Base-by-base conservation (phyloP, 352 stramenopile species). In the Saprolegnia parasitica region DNA sequence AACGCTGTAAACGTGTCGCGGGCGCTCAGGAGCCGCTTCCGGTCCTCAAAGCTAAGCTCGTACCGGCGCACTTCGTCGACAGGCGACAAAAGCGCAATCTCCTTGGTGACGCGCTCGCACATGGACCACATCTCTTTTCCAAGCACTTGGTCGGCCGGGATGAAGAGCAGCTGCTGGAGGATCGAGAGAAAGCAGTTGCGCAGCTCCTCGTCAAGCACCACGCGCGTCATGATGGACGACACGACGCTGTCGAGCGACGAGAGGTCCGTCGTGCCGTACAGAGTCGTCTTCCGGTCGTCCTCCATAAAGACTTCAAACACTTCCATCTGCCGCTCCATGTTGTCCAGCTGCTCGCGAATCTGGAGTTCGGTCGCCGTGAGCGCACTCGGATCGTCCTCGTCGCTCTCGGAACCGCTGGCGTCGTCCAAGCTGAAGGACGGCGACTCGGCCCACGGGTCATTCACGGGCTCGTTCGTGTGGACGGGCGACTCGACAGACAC, bases 231-330 rank as follows among this genome's bases (percentile, higher is more conserved):
- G 32, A 94, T 66, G 61, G 79, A 84, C 56, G 78, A 72, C 61
- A 88, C 90, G 1, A 94, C 84, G 60, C 81, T 90, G 26, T 89
- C 78, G 32, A 86, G 67, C 0, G 80, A 90, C 11, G 84, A 78
- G 26, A 94, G 71, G 67, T 94, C 86, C 6, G 86, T 94, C 40
- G 81, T 74, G 54, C 90, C 83, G 73, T 90, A 94, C 63, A 94
- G 90, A 15, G 86, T 92, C 71, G 92, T 81, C 76, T 92, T 92
- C 16, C 86, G 86, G 65, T 94, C 86, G 47, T 94, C 86, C 65
- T 92, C 86, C 86, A 92, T 92, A 55, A 94, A 94, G 18, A 84
- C 80, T 67, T 94, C 86, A 60, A 94, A 94, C 50, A 94, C 86
- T 71, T 94, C 86, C 54, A 94, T 94, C 63, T 94, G 86, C 65